Conservation (phyloP, 1,284 basidiomycete genomes). For the Ustilago hordei region DNA sequence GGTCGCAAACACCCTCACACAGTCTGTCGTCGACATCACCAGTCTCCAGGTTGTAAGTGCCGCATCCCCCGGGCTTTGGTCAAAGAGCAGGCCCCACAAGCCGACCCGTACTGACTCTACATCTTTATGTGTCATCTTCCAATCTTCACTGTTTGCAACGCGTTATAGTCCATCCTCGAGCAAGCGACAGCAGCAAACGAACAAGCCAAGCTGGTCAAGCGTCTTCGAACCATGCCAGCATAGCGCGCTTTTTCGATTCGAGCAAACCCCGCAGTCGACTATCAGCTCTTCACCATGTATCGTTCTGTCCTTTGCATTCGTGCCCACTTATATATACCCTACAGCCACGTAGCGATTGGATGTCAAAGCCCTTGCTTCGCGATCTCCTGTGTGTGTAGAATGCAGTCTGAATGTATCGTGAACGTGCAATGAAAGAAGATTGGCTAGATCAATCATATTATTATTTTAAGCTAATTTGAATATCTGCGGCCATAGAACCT, state of each 20-base stretch:
- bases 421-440: no score
- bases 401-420: not conserved
- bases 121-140: not conserved
- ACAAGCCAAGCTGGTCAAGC: conserved; percentile 48
- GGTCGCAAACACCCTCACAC: conserved; percentile 38
- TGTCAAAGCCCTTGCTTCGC: no score
- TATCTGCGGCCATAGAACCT: conserved; percentile 81
- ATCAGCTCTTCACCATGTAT: conserved; percentile 1
- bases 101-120: not conserved
- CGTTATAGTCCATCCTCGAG: conserved; percentile 40
- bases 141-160: not conserved
- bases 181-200: conserved; percentile 50
- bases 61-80: not conserved
- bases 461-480: no score
- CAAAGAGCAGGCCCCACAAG: not conserved
- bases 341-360: not conserved
- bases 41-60: conserved; percentile 45
- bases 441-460: no score
- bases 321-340: not conserved
- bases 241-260: not conserved
- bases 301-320: not conserved
- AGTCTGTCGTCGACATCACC: conserved; percentile 45
- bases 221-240: conserved; percentile 41
- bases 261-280: not conserved
- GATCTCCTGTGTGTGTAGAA: not conserved